These are phyloP conservation scores for Ramalina intermedia DNA, from an alignment of 495 filamentous ascomycete species.

Conservation along the genomic window DNA sequence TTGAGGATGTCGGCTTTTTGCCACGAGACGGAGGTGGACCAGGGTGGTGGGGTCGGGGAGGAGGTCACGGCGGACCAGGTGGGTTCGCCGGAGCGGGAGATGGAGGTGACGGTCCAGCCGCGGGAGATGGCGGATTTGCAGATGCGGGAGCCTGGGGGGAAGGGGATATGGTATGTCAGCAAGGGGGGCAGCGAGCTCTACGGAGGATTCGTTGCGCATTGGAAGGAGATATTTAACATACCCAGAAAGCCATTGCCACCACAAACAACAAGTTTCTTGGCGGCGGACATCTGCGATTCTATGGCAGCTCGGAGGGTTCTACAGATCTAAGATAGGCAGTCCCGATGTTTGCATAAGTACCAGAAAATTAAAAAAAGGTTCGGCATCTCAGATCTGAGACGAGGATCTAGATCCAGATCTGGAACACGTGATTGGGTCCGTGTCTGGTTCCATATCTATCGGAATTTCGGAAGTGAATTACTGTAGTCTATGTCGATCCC, in stretches of 20 bases:
- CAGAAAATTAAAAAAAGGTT: too few species aligned
- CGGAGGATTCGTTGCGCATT: background rate
- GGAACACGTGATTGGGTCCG: too few species aligned
- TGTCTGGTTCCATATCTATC: too few species aligned
- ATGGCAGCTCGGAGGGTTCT: too few species aligned
- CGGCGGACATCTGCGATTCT: too few species aligned
- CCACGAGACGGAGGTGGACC: slow-evolving; percentile 76
- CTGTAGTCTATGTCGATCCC: too few species aligned
- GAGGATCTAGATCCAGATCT: too few species aligned
- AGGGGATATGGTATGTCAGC: background rate
- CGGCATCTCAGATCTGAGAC: too few species aligned
- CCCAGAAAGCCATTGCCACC: slow-evolving; percentile 92
- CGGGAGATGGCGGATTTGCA: slow-evolving; percentile 71
- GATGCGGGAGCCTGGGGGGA: slow-evolving; percentile 55
- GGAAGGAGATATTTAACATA: slow-evolving; percentile 14
- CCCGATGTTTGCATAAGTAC: too few species aligned
- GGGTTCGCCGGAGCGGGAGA: slow-evolving; percentile 84
- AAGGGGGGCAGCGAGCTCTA: slow-evolving; percentile 3
- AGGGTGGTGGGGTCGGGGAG: slow-evolving; percentile 55
- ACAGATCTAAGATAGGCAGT: too few species aligned
- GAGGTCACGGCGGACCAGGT: slow-evolving; percentile 67
- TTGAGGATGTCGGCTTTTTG: slow-evolving; percentile 72
- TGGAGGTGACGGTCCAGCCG: slow-evolving; percentile 78
- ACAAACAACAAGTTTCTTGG: slow-evolving; percentile 58
- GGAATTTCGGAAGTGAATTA: too few species aligned